phyloP scores from a whole-genome alignment of 768 basidiomycete genomes.

The Tephrocybe sp. region DNA sequence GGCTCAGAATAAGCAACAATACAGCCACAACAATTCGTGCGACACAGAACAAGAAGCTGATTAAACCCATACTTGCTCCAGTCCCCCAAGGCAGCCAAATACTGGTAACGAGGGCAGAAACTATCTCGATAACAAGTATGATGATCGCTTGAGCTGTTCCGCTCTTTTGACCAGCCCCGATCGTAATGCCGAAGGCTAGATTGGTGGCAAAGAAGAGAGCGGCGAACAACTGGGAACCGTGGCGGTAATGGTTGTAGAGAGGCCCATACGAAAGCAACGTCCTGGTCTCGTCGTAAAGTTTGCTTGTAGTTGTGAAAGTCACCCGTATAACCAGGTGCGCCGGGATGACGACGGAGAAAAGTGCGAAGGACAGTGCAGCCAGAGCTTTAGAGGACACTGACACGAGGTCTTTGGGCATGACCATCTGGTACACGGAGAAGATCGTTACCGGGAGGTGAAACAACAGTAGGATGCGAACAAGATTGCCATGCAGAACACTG shows the following conservation, averaged over 20 bases:
- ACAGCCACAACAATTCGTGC: slow-evolving; percentile 89
- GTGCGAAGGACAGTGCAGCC: slow-evolving; percentile 76
- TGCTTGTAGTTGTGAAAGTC: slow-evolving; percentile 76
- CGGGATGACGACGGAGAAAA: slow-evolving; percentile 80
- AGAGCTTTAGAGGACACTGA: slow-evolving; percentile 68
- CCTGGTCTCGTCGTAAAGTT: slow-evolving; percentile 92
- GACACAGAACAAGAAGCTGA: slow-evolving; percentile 92
- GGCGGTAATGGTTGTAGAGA: slow-evolving; percentile 92
- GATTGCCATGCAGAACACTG: slow-evolving; percentile 83
- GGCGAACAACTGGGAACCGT: slow-evolving; percentile 88
- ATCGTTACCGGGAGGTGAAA: slow-evolving; percentile 96
- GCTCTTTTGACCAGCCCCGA: slow-evolving; percentile 87
- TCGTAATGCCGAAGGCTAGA: slow-evolving; percentile 76
- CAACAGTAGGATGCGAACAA: slow-evolving; percentile 84
- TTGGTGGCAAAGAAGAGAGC: slow-evolving; percentile 80
- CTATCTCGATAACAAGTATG: slow-evolving; percentile 86
- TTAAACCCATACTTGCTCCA: slow-evolving; percentile 94
- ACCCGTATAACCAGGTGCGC: slow-evolving; percentile 76
- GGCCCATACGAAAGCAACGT: slow-evolving; percentile 90
- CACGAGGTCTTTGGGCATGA: slow-evolving; percentile 48
- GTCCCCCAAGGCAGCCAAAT: slow-evolving; percentile 97
- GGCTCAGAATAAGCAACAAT: slow-evolving; percentile 85
- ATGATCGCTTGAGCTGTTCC: slow-evolving; percentile 92
- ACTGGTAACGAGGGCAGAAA: slow-evolving; percentile 83
- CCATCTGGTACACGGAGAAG: slow-evolving; percentile 88